These are phyloP conservation scores for Aureobasidium subglaciale DNA, from an alignment of 2,329 filamentous ascomycete genomes.

Conservation along the genomic window DNA sequence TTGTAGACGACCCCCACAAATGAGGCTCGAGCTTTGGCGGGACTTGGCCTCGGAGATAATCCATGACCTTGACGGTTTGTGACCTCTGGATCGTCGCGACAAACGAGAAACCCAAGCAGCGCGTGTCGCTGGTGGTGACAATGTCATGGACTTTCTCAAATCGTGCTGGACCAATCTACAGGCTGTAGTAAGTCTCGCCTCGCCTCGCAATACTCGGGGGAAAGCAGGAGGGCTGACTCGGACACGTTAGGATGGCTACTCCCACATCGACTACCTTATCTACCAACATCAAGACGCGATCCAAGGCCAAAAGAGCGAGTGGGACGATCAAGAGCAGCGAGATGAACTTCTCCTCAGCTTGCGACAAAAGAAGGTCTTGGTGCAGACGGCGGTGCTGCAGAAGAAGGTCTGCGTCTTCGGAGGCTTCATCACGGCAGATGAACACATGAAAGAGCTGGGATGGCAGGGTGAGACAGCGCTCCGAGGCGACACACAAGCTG, in stretches of 20 bases:
- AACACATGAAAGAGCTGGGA: constrained; percentile 7
- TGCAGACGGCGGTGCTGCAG: constrained; percentile 3
- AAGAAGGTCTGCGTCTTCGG: constrained; percentile 16
- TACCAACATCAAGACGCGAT: constrained; percentile 9
- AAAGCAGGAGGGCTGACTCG: neutral
- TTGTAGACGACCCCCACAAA: too few species aligned
- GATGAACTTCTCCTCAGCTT: neutral
- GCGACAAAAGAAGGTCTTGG: neutral
- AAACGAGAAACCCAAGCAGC: too few species aligned
- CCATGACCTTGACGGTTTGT: neutral
- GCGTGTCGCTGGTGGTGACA: neutral
- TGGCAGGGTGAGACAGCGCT: neutral
- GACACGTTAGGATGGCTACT: constrained; percentile 6
- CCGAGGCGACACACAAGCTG: neutral
- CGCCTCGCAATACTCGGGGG: neutral
- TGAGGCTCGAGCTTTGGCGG: too few species aligned
- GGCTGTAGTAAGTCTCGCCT: constrained; percentile 15
- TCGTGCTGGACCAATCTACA: constrained; percentile 29
- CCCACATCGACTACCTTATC: constrained; percentile 15
- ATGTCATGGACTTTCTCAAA: constrained; percentile 30
- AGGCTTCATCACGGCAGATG: neutral
- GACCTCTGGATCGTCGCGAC: neutral
- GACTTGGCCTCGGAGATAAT: constrained; percentile 3
- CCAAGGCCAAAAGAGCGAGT: neutral
- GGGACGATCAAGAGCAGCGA: neutral